Evolutionary conservation across 106 monocot genomes (phyloP).

Genomic region (Narthecium ossifragum): DNA sequence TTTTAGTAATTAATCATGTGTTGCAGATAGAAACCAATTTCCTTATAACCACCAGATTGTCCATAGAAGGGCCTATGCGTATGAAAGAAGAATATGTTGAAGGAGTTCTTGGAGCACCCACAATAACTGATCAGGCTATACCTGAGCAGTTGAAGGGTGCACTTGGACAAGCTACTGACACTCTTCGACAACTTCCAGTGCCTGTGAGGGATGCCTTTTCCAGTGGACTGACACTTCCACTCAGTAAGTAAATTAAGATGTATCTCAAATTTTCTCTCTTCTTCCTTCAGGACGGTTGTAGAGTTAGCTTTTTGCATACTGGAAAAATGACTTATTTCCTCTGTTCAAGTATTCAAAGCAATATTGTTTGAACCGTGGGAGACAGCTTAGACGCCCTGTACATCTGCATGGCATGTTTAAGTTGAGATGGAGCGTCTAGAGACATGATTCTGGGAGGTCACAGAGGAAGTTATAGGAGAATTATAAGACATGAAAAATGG

Average conservation of each 20-base stretch:
- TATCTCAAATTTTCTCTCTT: neutral
- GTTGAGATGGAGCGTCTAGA: too few species aligned
- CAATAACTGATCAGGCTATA: constrained; percentile 58
- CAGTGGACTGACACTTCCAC: constrained; percentile 75
- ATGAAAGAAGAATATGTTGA: constrained; percentile 98
- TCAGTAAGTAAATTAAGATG: constrained; percentile 49
- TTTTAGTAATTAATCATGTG: too few species aligned
- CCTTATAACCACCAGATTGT: constrained; percentile 59
- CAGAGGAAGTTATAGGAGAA: too few species aligned
- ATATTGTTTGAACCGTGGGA: neutral
- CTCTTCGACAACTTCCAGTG: constrained; percentile 79
- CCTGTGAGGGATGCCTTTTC: constrained; percentile 56
- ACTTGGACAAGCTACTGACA: constrained; percentile 44
- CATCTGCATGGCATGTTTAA: too few species aligned
- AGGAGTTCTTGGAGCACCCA: constrained; percentile 67
- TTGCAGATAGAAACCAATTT: constrained; percentile 80
- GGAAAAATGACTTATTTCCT: neutral
- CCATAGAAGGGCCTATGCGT: constrained; percentile 81
- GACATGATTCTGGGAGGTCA: too few species aligned
- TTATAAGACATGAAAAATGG: too few species aligned
- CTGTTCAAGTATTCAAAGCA: neutral
- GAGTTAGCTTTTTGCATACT: too few species aligned
- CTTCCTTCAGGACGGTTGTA: too few species aligned
- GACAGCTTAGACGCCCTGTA: too few species aligned
- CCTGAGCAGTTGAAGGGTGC: constrained; percentile 76